A percentile compares a stretch with the other conserved stretches of the same genome.
Evolutionary conservation across 2,329 filamentous ascomycete species (phyloP).

Genomic region (Keithomyces neogunnii): DNA sequence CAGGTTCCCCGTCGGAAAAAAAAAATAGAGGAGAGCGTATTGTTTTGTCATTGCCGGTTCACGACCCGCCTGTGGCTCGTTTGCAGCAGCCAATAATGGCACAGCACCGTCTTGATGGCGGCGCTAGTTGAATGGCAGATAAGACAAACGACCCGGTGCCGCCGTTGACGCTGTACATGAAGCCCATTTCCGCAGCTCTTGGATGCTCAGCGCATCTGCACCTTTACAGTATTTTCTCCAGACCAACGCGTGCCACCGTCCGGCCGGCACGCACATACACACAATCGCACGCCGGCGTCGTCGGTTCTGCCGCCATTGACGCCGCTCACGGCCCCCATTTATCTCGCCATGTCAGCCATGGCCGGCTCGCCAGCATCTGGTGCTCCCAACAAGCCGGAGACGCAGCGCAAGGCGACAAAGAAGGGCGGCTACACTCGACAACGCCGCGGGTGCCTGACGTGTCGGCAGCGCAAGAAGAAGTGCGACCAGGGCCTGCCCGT

Average conservation of each 20-base stretch:
- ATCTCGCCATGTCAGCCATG: neutral
- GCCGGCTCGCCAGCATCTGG: neutral
- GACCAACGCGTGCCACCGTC: neutral
- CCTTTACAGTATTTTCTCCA: neutral
- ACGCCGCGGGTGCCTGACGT: slow-evolving; percentile 14
- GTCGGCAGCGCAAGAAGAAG: slow-evolving; percentile 13
- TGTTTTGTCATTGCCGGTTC: no score
- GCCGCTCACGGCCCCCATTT: neutral
- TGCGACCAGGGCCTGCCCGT: slow-evolving; percentile 11
- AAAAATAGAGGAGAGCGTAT: no score
- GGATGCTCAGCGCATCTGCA: neutral
- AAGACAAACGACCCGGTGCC: slow-evolving; percentile 5
- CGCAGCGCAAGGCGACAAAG: neutral
- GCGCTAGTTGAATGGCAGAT: neutral
- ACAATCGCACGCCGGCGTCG: neutral
- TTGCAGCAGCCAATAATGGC: neutral
- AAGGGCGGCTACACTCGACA: slow-evolving; percentile 13
- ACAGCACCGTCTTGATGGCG: neutral
- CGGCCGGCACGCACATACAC: no score
- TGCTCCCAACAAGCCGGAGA: neutral
- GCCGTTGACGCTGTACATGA: slow-evolving; percentile 12
- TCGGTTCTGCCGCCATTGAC: neutral
- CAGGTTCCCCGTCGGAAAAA: no score
- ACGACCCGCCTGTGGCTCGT: no score
- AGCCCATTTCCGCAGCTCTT: neutral